phyloP scores from a whole-genome alignment of 2,329 filamentous ascomycete species.

The Septoria linicola region DNA sequence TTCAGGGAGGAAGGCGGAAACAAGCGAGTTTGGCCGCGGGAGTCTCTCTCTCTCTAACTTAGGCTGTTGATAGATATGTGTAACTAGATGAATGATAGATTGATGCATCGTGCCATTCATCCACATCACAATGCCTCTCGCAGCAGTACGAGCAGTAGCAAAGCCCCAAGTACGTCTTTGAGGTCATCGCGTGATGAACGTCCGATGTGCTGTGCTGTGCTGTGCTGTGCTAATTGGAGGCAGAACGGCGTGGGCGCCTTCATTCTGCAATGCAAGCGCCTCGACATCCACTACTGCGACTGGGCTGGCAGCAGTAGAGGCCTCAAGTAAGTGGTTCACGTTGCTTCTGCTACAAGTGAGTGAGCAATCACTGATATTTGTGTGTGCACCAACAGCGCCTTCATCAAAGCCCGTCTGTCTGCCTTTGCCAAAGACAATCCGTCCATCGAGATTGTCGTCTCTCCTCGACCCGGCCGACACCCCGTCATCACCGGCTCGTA shows the following conservation, averaged over 20 bases:
- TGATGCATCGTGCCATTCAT: too few relatives aligned
- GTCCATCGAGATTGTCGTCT: conserved; percentile 86
- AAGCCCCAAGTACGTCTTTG: conserved; percentile 53
- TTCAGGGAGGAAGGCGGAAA: too few relatives aligned
- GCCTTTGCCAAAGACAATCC: conserved; percentile 79
- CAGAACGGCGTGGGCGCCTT: conserved; percentile 97
- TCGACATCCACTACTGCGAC: conserved; percentile 98
- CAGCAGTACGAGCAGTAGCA: conserved; percentile 54
- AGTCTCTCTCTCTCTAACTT: too few relatives aligned
- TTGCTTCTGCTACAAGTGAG: too few relatives aligned
- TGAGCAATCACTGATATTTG: too few relatives aligned
- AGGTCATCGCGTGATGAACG: neutral
- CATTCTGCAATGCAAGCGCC: conserved; percentile 92
- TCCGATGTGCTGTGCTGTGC: neutral
- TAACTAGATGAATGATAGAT: too few relatives aligned
- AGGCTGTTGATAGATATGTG: too few relatives aligned
- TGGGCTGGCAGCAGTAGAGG: conserved; percentile 88
- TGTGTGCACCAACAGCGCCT: conserved; percentile 70
- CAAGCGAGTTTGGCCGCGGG: too few relatives aligned
- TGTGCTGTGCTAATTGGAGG: too few relatives aligned
- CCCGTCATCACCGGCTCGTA: conserved; percentile 87
- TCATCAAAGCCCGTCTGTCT: conserved; percentile 74
- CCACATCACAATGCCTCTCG: conserved; percentile 54
- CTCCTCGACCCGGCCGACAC: conserved; percentile 84
- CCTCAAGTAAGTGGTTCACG: conserved; percentile 90